phyloP scores from a whole-genome alignment of 2,329 filamentous ascomycete genomes.

The Colletotrichum falcatum region DNA sequence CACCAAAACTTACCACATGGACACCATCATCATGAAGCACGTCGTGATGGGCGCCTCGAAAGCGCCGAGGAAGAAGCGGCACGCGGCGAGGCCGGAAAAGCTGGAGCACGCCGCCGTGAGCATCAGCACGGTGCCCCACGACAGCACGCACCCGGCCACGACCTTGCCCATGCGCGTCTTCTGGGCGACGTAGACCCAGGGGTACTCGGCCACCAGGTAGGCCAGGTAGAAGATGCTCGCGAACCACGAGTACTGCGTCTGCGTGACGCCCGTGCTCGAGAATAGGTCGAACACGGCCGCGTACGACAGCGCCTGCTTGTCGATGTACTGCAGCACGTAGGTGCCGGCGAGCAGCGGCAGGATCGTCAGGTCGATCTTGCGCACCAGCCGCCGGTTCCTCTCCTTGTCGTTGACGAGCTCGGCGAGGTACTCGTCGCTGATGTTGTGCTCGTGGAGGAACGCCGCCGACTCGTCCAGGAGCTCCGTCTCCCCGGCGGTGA shows the following conservation, averaged over 20 bases:
- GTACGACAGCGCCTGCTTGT: conserved; percentile 67
- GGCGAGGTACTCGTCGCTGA: conserved; percentile 55
- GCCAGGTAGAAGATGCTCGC: conserved; percentile 68
- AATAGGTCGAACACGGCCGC: conserved; percentile 68
- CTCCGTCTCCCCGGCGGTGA: conserved; percentile 32
- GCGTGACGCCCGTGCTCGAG: conserved; percentile 58
- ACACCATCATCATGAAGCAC: conserved; percentile 62
- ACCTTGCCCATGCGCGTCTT: conserved; percentile 52
- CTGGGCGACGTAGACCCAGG: conserved; percentile 51
- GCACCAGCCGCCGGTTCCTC: conserved; percentile 48
- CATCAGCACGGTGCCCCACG: conserved; percentile 55
- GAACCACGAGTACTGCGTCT: conserved; percentile 65
- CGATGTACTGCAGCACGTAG: conserved; percentile 65
- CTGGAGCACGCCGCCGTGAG: conserved; percentile 55
- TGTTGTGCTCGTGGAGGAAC: conserved; percentile 62
- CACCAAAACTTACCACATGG: conserved; percentile 59
- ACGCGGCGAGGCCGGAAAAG: conserved; percentile 57
- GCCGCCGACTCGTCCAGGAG: conserved; percentile 61
- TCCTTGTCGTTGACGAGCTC: conserved; percentile 58
- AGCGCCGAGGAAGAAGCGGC: conserved; percentile 59
- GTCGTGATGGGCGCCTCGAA: conserved; percentile 63
- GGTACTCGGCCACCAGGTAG: conserved; percentile 57
- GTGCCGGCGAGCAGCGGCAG: conserved; percentile 64
- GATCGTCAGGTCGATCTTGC: conserved; percentile 62
- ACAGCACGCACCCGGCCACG: conserved; percentile 48